Evolutionary conservation across 2,329 filamentous ascomycete species (phyloP).

Genomic region (Ascomycota sp.): DNA sequence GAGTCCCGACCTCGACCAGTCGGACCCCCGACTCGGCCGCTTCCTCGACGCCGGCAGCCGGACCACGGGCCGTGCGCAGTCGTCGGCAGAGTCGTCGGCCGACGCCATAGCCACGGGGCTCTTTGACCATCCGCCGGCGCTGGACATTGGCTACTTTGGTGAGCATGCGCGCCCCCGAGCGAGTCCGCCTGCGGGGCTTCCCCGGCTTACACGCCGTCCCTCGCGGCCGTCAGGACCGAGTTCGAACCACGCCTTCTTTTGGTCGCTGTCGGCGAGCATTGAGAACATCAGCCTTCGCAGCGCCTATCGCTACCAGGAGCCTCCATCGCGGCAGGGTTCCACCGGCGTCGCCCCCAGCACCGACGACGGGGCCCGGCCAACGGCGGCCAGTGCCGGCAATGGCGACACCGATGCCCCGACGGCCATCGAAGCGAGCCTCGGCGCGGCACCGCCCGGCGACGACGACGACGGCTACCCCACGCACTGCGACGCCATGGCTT

Average conservation of each 20-base stretch:
- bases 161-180: background rate
- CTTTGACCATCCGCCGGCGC: conserved; percentile 8
- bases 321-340: background rate
- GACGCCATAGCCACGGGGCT: conserved; percentile 9
- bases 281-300: conserved; percentile 6
- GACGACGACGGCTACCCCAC: too few species aligned
- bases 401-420: too few species aligned
- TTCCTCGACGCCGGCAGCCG: background rate
- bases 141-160: conserved; percentile 10
- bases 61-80: conserved; percentile 1
- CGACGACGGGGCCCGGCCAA: background rate
- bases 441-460: too few species aligned
- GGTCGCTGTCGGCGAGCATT: conserved; percentile 7
- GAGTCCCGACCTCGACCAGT: background rate
- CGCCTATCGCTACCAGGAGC: conserved; percentile 2
- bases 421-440: too few species aligned
- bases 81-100: conserved; percentile 6
- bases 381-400: too few species aligned
- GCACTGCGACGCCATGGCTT: conserved; percentile 3
- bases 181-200: too few species aligned
- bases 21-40: background rate
- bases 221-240: conserved; percentile 6
- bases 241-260: conserved; percentile 11
- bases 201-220: background rate
- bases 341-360: background rate